Evolutionary conservation across 192 early-diverging fungal species (phyloP).

Genomic region (Umbelopsis sp.): DNA sequence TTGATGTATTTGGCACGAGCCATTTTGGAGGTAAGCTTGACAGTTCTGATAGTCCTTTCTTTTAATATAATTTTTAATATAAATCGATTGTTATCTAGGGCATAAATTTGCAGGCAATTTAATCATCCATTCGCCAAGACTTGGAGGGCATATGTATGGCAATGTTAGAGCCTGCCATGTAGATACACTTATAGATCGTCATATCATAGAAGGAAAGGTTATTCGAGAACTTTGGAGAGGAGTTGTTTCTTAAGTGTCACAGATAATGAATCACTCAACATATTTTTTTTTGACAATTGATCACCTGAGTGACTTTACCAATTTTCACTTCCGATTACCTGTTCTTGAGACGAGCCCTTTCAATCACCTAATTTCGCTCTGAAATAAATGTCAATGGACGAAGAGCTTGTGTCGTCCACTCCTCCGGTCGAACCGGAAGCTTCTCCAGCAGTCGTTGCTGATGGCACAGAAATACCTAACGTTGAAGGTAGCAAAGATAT

Average conservation of each 20-base stretch:
- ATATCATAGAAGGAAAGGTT: slow-evolving; percentile 37
- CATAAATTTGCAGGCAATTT: slow-evolving; percentile 75
- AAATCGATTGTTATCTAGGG: slow-evolving; percentile 42
- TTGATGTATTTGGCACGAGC: slow-evolving; percentile 50
- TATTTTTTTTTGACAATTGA: background rate
- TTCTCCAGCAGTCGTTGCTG: background rate
- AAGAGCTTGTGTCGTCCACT: slow-evolving; percentile 7
- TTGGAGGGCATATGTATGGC: slow-evolving; percentile 46
- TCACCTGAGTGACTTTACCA: slow-evolving; percentile 5
- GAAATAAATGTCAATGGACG: slow-evolving; percentile 15
- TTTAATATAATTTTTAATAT: slow-evolving; percentile 25
- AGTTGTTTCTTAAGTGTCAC: slow-evolving; percentile 1
- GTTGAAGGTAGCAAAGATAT: background rate
- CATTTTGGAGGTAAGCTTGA: slow-evolving; percentile 56
- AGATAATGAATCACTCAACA: background rate
- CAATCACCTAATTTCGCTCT: too few relatives aligned
- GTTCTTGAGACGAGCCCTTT: too few relatives aligned
- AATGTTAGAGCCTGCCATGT: slow-evolving; percentile 44
- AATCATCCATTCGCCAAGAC: slow-evolving; percentile 42
- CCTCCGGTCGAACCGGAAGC: background rate
- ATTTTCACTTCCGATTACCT: too few relatives aligned
- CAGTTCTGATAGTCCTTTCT: background rate
- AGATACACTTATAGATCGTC: slow-evolving; percentile 36
- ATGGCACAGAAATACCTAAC: background rate
- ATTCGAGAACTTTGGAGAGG: slow-evolving; percentile 41